Conservation (phyloP, 225 moss, liverwort and hornwort genomes). For the Anthoceros angustus region DNA sequence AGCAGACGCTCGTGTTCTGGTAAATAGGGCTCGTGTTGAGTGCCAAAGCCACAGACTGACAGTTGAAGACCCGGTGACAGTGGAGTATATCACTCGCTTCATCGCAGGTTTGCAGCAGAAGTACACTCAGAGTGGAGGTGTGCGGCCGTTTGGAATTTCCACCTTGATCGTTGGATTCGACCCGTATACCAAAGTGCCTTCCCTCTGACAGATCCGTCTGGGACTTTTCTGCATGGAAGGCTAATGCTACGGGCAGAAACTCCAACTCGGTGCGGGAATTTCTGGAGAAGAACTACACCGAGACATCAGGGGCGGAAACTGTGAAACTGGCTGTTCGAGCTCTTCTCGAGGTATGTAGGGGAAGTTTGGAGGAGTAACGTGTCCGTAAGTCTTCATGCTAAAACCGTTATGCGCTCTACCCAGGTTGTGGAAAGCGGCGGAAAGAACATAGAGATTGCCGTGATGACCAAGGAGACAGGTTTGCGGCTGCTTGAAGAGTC, state of each 20-base stretch:
- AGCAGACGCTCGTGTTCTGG: conserved; percentile 90
- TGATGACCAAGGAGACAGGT: conserved; percentile 74
- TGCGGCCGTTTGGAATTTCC: conserved; percentile 89
- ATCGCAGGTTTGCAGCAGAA: conserved; percentile 97
- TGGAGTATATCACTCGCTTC: conserved; percentile 94
- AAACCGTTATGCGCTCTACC: too few species aligned
- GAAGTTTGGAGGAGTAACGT: background rate
- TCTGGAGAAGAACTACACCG: conserved; percentile 85
- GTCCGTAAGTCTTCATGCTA: too few species aligned
- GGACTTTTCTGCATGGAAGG: conserved; percentile 98
- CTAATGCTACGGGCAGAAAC: conserved; percentile 82
- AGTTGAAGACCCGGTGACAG: conserved; percentile 96
- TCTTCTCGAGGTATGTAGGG: conserved; percentile 61
- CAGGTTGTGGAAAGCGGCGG: conserved; percentile 99
- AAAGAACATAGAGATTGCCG: conserved; percentile 94
- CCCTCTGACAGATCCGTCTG: conserved; percentile 88
- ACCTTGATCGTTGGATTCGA: conserved; percentile 94
- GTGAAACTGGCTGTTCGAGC: conserved; percentile 90
- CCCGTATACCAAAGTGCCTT: conserved; percentile 70
- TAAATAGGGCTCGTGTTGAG: conserved; percentile 83
- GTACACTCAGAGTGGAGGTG: conserved; percentile 94
- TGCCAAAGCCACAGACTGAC: conserved; percentile 98
- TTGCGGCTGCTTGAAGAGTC: conserved; percentile 71
- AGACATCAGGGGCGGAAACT: conserved; percentile 79
- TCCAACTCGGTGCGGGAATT: conserved; percentile 86